Conservation (phyloP, 306 rosid species). For the Casuarina equisetifolia region DNA sequence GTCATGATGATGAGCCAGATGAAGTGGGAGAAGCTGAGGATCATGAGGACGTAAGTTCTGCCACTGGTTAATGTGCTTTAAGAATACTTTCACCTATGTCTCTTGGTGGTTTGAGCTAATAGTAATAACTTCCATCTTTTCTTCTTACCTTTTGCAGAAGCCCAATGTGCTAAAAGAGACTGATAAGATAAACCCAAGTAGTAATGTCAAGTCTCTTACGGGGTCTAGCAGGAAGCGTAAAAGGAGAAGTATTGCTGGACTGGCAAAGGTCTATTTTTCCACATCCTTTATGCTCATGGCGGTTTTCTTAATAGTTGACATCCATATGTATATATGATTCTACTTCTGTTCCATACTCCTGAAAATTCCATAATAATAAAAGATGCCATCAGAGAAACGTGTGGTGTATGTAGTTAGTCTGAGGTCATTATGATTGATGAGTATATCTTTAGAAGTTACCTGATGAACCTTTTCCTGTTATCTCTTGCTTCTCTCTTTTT, state of each 20-base stretch:
- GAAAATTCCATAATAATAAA: too few relatives aligned
- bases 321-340: conserved; percentile 1
- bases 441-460: neutral
- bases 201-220: conserved; percentile 43
- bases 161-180: conserved; percentile 34
- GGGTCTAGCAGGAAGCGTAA: conserved; percentile 57
- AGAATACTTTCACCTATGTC: neutral
- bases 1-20: conserved; percentile 40
- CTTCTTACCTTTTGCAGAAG: conserved; percentile 53
- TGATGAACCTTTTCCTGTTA: neutral
- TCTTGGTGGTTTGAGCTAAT: neutral
- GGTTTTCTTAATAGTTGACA: neutral
- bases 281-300: neutral
- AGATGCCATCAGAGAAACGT: neutral
- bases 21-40: conserved; percentile 49
- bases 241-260: conserved; percentile 63
- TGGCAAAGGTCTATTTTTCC: conserved; percentile 62
- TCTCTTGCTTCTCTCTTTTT: neutral
- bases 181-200: conserved; percentile 42
- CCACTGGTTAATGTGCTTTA: neutral
- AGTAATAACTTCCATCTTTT: conserved; percentile 5
- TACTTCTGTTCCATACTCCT: neutral
- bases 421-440: neutral
- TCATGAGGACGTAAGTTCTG: conserved; percentile 49
- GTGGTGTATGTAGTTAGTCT: neutral